phyloP scores from a whole-genome alignment of 2,329 filamentous ascomycete species.

The Massarina eburnea region DNA sequence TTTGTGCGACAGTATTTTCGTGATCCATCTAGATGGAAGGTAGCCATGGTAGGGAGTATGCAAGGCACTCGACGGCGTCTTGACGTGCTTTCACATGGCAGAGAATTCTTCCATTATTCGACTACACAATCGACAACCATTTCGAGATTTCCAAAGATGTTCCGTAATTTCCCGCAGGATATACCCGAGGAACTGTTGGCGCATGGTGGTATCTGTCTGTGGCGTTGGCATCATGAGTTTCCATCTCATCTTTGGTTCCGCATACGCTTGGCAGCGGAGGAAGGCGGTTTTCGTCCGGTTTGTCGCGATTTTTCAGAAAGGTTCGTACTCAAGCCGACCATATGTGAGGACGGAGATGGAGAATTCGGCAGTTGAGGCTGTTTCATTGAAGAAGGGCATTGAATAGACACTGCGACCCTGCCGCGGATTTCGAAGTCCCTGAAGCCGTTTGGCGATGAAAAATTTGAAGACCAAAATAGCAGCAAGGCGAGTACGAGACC shows the following conservation, averaged over 20 bases:
- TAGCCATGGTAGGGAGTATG: too few species aligned
- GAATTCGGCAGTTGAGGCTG: background rate
- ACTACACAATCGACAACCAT: background rate
- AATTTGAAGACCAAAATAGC: background rate
- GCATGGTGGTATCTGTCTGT: background rate
- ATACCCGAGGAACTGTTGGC: background rate
- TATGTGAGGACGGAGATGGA: background rate
- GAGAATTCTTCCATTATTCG: background rate
- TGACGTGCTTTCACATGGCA: background rate
- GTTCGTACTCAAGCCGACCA: background rate
- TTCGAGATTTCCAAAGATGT: background rate
- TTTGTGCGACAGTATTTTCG: background rate
- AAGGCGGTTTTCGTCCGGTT: background rate
- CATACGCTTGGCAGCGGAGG: too few species aligned
- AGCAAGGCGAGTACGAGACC: background rate
- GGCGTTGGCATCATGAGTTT: background rate
- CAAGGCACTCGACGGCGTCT: too few species aligned
- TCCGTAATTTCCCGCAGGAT: too few species aligned
- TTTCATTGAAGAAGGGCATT: background rate
- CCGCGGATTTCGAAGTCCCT: background rate
- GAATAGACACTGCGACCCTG: background rate
- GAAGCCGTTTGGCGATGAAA: background rate
- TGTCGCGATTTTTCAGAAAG: background rate
- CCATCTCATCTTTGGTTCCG: background rate
- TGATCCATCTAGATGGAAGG: too few species aligned